phyloP scores from a whole-genome alignment of 139 green algal genomes.

The Tetraselmis chui region DNA sequence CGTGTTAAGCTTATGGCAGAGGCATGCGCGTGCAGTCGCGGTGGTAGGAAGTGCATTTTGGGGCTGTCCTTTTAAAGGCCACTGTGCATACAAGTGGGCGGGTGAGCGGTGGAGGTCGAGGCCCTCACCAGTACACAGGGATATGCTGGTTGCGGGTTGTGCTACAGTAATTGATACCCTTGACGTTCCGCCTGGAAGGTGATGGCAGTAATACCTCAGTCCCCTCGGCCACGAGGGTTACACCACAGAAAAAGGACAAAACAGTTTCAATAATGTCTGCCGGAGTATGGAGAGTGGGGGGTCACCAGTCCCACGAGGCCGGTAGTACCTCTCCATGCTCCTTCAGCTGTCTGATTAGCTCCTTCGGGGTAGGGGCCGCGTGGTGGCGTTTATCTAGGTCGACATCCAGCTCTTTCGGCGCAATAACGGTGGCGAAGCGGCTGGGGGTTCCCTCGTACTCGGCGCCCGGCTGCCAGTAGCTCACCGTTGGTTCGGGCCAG shows the following conservation, averaged over 20 bases:
- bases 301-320: constrained; percentile 38
- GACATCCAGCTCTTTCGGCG: neutral
- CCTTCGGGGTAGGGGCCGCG: neutral
- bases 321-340: constrained; percentile 24
- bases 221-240: too few species aligned
- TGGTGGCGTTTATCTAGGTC: neutral
- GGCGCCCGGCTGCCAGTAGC: neutral
- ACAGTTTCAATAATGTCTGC: neutral
- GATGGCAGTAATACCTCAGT: constrained; percentile 14
- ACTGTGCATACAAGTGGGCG: too few species aligned
- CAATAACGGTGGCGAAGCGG: neutral
- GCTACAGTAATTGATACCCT: constrained; percentile 56
- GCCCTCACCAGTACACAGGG: constrained; percentile 44
- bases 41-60: too few species aligned
- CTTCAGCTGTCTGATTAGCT: neutral
- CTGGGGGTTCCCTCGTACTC: neutral
- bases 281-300: neutral
- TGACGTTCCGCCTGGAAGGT: constrained; percentile 46
- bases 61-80: too few species aligned
- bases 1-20: too few species aligned
- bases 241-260: neutral
- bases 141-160: constrained; percentile 72
- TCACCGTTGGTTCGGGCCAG: neutral
- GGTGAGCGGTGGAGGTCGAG: too few species aligned
- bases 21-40: too few species aligned